A percentile compares a stretch with the other conserved stretches of the same genome.
Conservation (phyloP, 768 basidiomycete species). For the Inosperma sp. region DNA sequence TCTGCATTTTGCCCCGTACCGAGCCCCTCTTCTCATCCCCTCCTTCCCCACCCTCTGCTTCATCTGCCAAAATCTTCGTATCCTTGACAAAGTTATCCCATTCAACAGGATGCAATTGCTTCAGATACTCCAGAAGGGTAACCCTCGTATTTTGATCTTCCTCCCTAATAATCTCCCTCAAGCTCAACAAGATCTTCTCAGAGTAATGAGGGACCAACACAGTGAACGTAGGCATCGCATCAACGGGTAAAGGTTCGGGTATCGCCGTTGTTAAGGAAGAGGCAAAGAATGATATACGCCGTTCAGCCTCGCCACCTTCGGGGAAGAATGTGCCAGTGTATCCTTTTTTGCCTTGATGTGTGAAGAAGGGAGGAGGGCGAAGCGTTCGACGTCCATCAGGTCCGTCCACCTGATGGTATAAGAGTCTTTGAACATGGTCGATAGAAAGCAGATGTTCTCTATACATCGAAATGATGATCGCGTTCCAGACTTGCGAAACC, state of each 20-base stretch:
- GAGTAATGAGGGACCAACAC: conserved; percentile 99
- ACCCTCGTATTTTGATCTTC: conserved; percentile 96
- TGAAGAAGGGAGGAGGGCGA: conserved; percentile 97
- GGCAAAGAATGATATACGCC: conserved; percentile 98
- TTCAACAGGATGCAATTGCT: conserved; percentile 96
- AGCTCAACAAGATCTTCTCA: conserved; percentile 94
- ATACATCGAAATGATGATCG: conserved; percentile 99
- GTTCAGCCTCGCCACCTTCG: conserved; percentile 88
- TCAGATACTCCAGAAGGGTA: conserved; percentile 94
- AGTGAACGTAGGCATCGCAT: conserved; percentile 99
- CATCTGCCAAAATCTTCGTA: conserved; percentile 97
- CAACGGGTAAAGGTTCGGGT: conserved; percentile 92
- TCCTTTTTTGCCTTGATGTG: conserved; percentile 72
- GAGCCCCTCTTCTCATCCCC: conserved; percentile 58
- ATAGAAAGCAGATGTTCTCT: conserved; percentile 97
- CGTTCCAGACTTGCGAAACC: conserved; percentile 99
- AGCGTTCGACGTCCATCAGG: conserved; percentile 87
- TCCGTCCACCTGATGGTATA: conserved; percentile 95
- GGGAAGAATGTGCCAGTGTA: conserved; percentile 89
- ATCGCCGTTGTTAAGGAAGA: conserved; percentile 94
- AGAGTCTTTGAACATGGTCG: conserved; percentile 93
- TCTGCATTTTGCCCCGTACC: conserved; percentile 63
- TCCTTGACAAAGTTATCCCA: conserved; percentile 99
- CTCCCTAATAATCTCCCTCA: conserved; percentile 97
- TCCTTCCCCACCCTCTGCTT: conserved; percentile 59